phyloP scores from a whole-genome alignment of 2,329 filamentous ascomycete species.

The Penicillium sp. region DNA sequence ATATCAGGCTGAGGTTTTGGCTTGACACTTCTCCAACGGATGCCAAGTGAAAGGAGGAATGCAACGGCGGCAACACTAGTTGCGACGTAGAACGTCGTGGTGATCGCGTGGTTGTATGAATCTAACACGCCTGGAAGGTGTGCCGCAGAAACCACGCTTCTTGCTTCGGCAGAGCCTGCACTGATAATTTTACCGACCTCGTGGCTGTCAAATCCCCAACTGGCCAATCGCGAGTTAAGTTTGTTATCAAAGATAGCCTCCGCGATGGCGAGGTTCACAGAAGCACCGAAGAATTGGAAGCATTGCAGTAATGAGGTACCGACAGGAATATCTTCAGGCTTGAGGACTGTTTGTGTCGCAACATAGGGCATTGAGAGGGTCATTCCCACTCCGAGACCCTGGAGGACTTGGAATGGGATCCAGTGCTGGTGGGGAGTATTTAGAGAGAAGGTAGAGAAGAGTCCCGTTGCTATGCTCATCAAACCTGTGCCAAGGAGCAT shows the following conservation, averaged over 20 bases:
- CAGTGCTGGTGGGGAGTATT: background rate
- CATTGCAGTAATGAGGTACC: background rate
- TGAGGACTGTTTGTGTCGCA: background rate
- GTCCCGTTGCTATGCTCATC: background rate
- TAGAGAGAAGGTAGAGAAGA: background rate
- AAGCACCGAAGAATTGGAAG: background rate
- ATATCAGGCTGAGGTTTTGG: background rate
- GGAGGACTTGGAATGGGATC: conserved; percentile 14
- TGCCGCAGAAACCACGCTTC: background rate
- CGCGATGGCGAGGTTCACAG: background rate
- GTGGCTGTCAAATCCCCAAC: background rate
- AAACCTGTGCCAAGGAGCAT: background rate
- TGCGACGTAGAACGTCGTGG: background rate
- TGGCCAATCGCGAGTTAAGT: background rate
- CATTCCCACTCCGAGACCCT: conserved; percentile 14
- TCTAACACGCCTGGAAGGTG: background rate
- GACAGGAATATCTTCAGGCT: background rate
- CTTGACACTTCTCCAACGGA: background rate
- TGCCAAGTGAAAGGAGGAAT: background rate
- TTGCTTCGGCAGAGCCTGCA: background rate
- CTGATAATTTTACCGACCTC: background rate
- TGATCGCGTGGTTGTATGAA: background rate
- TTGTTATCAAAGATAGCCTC: background rate
- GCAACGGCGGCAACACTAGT: background rate
- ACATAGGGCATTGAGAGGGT: conserved; percentile 12